Evolutionary conservation across 1,139 yeast species (phyloP).

Genomic region (Taiozyma sp.): DNA sequence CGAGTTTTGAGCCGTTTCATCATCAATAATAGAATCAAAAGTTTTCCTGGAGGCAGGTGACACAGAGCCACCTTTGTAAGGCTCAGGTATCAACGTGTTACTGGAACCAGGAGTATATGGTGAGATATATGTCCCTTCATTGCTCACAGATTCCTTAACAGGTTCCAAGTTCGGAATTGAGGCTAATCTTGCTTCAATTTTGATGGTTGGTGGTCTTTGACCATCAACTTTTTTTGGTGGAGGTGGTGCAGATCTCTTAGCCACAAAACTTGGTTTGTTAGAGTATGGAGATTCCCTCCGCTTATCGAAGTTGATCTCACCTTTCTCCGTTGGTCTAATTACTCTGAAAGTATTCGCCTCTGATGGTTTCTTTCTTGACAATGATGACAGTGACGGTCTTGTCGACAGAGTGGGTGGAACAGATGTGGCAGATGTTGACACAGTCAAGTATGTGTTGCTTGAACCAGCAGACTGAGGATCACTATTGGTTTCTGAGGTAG

Average conservation of each 20-base stretch:
- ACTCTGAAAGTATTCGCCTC: slow-evolving; percentile 50
- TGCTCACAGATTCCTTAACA: slow-evolving; percentile 19
- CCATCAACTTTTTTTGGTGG: slow-evolving; percentile 39
- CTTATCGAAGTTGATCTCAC: slow-evolving; percentile 80
- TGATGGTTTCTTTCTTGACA: slow-evolving; percentile 7
- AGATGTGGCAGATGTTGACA: slow-evolving; percentile 9
- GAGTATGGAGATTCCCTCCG: slow-evolving; percentile 72
- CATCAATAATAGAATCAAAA: slow-evolving; percentile 4
- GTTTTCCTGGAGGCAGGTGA: slow-evolving; percentile 24
- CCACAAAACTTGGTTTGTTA: slow-evolving; percentile 40
- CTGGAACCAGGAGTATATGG: slow-evolving; percentile 38
- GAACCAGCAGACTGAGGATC: neutral
- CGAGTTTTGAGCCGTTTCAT: neutral
- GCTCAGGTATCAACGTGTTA: slow-evolving; percentile 35
- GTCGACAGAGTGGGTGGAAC: neutral
- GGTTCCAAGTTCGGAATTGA: slow-evolving; percentile 15
- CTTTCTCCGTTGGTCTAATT: slow-evolving; percentile 52
- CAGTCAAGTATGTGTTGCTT: neutral
- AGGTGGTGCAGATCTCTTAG: slow-evolving; percentile 73
- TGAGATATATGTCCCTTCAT: slow-evolving; percentile 22
- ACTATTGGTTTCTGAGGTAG: neutral
- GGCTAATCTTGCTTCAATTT: slow-evolving; percentile 16
- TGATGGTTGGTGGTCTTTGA: slow-evolving; percentile 7
- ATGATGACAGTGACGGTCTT: neutral
- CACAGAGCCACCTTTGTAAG: slow-evolving; percentile 32